Percentiles rank a stretch among this genome's conserved stretches.
Evolutionary conservation across 768 basidiomycete species (phyloP).

Genomic region (Leccinum broughii): DNA sequence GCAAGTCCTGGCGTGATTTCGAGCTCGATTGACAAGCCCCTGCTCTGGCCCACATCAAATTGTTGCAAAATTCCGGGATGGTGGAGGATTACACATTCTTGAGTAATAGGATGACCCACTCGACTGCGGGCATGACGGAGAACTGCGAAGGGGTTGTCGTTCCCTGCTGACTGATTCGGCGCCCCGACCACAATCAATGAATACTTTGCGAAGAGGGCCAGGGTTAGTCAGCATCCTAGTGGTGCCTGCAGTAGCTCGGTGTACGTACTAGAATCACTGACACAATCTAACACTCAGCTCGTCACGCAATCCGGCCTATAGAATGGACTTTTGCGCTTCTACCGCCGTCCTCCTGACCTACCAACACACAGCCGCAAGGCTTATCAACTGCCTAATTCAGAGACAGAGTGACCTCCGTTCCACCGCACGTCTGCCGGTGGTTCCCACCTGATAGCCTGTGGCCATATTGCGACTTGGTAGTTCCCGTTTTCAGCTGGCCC

Average conservation of each 20-base stretch:
- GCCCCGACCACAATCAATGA: not conserved
- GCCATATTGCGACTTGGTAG: not conserved
- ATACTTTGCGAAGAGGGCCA: not conserved
- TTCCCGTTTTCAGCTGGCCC: not conserved
- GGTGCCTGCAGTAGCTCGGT: not conserved
- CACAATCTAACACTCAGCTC: not conserved
- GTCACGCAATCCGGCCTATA: not conserved
- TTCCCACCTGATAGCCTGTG: not conserved
- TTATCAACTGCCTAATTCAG: not conserved
- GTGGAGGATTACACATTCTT: not conserved
- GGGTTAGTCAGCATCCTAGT: too few relatives aligned
- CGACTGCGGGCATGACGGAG: not conserved
- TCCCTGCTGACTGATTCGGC: not conserved
- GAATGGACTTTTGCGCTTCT: not conserved
- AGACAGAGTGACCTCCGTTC: not conserved
- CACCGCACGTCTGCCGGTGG: not conserved
- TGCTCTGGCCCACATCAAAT: not conserved
- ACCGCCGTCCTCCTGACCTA: not conserved
- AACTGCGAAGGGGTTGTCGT: not conserved
- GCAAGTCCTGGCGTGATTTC: not conserved
- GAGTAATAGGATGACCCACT: not conserved
- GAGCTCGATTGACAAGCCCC: not conserved
- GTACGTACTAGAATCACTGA: not conserved
- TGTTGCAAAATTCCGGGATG: not conserved
- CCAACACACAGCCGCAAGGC: not conserved